Base-by-base conservation (phyloP, 306 rosid species). In the Oemleria cerasiformis region DNA sequence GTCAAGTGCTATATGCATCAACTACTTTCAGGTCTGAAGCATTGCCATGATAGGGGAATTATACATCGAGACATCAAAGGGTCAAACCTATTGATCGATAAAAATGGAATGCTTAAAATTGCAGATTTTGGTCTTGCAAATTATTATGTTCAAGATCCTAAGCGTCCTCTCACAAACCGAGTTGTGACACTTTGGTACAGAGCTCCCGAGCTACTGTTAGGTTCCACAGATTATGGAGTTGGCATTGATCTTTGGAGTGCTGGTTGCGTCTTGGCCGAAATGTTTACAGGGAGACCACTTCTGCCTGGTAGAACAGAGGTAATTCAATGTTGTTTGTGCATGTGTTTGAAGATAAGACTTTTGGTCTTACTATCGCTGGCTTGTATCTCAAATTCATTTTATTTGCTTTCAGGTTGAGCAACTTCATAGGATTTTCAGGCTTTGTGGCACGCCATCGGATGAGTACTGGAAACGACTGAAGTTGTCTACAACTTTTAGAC, bases 161-260 rank as follows among this genome's bases (percentile, higher is more conserved):
- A 80, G 49, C 86, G 34, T 1, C 83, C 85, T 77, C 94, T 91
- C 68, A 93, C 98, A 19, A 93, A 83, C 73, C 86, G 96, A 76
- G 98, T 93, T 68, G 98, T 93, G 83, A 93, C 98, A 2, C 88
- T 93, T 43, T 91, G 97, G 98, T 93, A 93, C 73, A 74, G 97
- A 84, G 89, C 98, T 65, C 96, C 96, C 8, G 98, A 94, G 81
- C 77, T 94, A 20, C 80, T 94, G 64, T 75, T 94, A 77, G 98
- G 98, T 65, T 77, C 96, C 62, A 91, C 89, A 0, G 47, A 78
- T 66, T 94, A 91, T 77, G 97, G 92, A 47, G 87, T 84, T 17
- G 97, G 97, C 61, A 81, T 94, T 67, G 98, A 94, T 79, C 86
- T 94, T 55, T 94, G 98, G 98, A 94, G 98, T 82, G 97, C 83